These are phyloP conservation scores for Cokeromyces recurvatus DNA, from an alignment of 371 early-diverging fungal genomes.

Conservation along the genomic window DNA sequence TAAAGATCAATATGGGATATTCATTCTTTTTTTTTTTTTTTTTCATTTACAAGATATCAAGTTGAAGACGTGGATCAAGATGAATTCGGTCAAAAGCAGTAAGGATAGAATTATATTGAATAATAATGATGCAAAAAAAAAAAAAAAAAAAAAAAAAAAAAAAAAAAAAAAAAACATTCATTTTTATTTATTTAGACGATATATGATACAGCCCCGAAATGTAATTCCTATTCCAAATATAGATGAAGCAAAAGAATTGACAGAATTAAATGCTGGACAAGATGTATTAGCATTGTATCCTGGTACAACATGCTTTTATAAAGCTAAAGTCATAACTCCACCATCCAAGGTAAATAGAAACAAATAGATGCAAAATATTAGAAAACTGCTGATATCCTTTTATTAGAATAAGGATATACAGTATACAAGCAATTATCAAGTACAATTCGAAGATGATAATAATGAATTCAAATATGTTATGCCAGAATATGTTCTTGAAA, in stretches of 20 bases:
- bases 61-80: slow-evolving; percentile 78
- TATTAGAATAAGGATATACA: slow-evolving; percentile 40
- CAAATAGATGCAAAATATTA: too few species aligned
- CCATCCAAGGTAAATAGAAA: slow-evolving; percentile 62
- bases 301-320: slow-evolving; percentile 82
- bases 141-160: too few species aligned
- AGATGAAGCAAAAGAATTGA: slow-evolving; percentile 30
- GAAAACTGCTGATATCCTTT: neutral
- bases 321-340: slow-evolving; percentile 64
- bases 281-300: slow-evolving; percentile 84
- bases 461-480: slow-evolving; percentile 46
- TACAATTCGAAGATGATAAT: slow-evolving; percentile 69
- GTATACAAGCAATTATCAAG: slow-evolving; percentile 39
- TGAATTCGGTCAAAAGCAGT: slow-evolving; percentile 61
- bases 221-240: slow-evolving; percentile 59
- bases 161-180: neutral
- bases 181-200: slow-evolving; percentile 41
- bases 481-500: slow-evolving; percentile 52
- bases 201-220: slow-evolving; percentile 53
- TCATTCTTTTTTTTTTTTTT: too few species aligned
- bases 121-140: too few species aligned
- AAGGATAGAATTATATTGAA: too few species aligned
- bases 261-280: slow-evolving; percentile 60
- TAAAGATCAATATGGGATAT: too few species aligned
- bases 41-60: slow-evolving; percentile 63